Base-by-base conservation (phyloP, 305 asterid genomes). In the Withania somnifera region DNA sequence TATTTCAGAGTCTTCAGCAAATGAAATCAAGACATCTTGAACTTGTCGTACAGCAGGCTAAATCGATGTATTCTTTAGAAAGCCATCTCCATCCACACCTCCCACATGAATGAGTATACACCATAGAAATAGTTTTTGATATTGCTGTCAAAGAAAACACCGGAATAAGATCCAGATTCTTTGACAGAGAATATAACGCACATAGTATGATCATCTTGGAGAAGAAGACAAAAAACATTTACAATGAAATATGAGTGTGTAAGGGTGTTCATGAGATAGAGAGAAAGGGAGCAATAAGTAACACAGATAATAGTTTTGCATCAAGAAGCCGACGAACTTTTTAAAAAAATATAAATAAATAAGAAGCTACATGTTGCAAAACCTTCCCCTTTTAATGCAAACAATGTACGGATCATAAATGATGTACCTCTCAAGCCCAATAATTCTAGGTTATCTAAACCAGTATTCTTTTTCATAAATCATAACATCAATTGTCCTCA, bases 11-110 rank as follows among this genome's bases (percentile, higher is more conserved):
- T 20, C 64, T 50, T 38, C 66, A 63, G 54, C 50, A 26, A 52
- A 64, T 45, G 78, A 53, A n/a, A 30, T 64, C 78, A 80, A 80
- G 78, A 80, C 50, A 69, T 30, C 38, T 40, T 79, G 58, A 69
- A 24, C 83, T 34, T 34, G 34, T 52, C 22, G 38, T 80, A 42
- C 32, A 66, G 40, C 32, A 54, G 24, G 14, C 15, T 50, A 52
- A 73, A 77, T 20, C 40, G 8, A 53, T 32, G 83, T 63, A 36
- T 34, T 28, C 78, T 64, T 64, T 30, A 45, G 76, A 69, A 64
- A 45, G 63, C 11, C 34, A 61, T 22, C 13, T 28, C 79, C 56
- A 24, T 34, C 76, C 26, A 22, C 53, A n/a, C 75, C 69, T 57
- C 57, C 32, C 61, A 22, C 54, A 19, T 63, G 75, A 63, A 80